Evolutionary conservation across 2,329 filamentous ascomycete genomes (phyloP).

Genomic region (Pestalotiopsis sp.): DNA sequence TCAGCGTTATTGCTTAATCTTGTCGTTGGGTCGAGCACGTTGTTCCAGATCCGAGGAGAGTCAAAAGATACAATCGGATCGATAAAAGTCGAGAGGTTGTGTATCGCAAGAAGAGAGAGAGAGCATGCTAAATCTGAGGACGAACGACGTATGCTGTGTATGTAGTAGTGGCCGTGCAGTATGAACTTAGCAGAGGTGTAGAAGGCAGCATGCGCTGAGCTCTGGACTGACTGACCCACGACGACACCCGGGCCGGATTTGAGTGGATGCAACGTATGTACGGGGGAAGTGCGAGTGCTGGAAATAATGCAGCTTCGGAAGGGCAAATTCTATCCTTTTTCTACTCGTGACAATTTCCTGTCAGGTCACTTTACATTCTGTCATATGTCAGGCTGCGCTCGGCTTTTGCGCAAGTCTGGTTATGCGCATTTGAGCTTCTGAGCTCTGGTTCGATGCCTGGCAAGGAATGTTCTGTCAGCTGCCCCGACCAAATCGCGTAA

Average conservation of each 20-base stretch:
- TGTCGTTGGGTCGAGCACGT: not conserved
- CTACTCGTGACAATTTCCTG: not conserved
- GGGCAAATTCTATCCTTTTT: not conserved
- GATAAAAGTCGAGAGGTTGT: not conserved
- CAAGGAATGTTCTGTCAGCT: conserved; percentile 9
- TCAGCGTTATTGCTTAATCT: not conserved
- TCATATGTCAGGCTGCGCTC: not conserved
- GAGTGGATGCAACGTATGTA: not conserved
- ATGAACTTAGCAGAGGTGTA: not conserved
- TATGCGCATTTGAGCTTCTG: conserved; percentile 5
- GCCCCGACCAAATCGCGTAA: not conserved
- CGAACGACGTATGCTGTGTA: too few relatives aligned
- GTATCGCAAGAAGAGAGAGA: not conserved
- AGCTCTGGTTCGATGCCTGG: not conserved
- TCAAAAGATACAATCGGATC: not conserved
- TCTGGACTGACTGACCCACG: not conserved
- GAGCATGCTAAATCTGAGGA: not conserved
- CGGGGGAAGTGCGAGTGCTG: not conserved
- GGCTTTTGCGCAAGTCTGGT: not conserved
- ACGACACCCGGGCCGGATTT: not conserved
- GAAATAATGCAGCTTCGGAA: not conserved
- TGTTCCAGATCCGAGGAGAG: not conserved
- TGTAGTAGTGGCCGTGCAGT: not conserved
- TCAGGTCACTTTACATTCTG: not conserved
- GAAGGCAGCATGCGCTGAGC: not conserved